phyloP scores from a whole-genome alignment of 2,329 filamentous ascomycete genomes.

The Ophiostoma triangulosporum region DNA sequence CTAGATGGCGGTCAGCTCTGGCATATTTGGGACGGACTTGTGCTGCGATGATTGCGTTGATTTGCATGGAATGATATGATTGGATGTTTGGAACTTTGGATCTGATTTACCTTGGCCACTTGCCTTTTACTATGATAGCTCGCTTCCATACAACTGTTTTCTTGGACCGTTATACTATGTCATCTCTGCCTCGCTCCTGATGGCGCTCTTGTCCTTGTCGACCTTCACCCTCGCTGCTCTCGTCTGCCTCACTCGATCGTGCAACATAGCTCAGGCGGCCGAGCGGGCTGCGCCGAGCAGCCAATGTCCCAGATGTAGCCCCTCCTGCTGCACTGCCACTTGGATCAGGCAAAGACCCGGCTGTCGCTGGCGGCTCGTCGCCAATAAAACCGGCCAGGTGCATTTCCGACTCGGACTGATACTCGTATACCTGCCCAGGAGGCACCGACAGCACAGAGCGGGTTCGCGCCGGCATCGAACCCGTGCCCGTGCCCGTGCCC shows the following conservation, averaged over 20 bases:
- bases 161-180: too few relatives aligned
- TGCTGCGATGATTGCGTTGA: too few relatives aligned
- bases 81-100: too few relatives aligned
- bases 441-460: constrained; percentile 22
- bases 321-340: neutral
- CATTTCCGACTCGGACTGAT: constrained; percentile 29
- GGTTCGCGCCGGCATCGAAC: neutral
- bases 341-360: neutral
- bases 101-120: too few relatives aligned
- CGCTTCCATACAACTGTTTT: too few relatives aligned
- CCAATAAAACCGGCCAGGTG: constrained; percentile 28
- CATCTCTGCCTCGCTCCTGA: too few relatives aligned
- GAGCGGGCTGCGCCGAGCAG: constrained; percentile 24
- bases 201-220: too few relatives aligned
- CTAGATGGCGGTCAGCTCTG: too few relatives aligned
- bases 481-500: too few relatives aligned
- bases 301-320: neutral
- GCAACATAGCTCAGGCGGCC: constrained; percentile 22
- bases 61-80: too few relatives aligned
- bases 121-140: too few relatives aligned
- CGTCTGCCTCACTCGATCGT: neutral
- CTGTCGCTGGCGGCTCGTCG: constrained; percentile 16
- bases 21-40: too few relatives aligned
- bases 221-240: neutral
- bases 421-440: constrained; percentile 35